These are phyloP conservation scores for Salix purpurea DNA, from an alignment of 345 rosid genomes.

Conservation along the genomic window DNA sequence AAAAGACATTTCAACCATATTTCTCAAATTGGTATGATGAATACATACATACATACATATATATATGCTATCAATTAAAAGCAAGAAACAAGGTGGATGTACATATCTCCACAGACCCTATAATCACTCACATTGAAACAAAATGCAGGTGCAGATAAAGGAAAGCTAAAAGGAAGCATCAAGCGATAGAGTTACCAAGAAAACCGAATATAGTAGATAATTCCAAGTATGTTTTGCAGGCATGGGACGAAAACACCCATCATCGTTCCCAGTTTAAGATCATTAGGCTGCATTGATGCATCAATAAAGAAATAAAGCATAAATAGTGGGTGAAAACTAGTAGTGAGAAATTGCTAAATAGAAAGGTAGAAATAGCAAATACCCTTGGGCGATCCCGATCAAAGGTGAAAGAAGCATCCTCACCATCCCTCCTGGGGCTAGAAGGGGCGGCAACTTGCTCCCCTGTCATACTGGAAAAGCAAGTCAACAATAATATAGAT, in stretches of 20 bases:
- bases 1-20: not conserved
- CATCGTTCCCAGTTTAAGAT: constrained; percentile 83
- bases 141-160: not conserved
- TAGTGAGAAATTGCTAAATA: not conserved
- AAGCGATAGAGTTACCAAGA: constrained; percentile 58
- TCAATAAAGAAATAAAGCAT: constrained; percentile 17
- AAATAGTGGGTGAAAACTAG: constrained; percentile 2
- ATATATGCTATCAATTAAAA: not conserved
- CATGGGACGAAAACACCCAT: constrained; percentile 99
- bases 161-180: constrained; percentile 1
- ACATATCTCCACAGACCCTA: not conserved
- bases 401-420: constrained; percentile 47
- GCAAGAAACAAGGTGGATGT: not conserved
- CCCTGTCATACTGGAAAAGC: constrained; percentile 73
- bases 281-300: constrained; percentile 53
- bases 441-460: constrained; percentile 83
- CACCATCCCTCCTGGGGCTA: constrained; percentile 91
- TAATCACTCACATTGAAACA: not conserved
- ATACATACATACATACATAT: not conserved
- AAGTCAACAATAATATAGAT: not conserved
- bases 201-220: constrained; percentile 95
- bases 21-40: not conserved
- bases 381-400: constrained; percentile 70
- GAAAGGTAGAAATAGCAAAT: constrained; percentile 9
- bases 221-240: constrained; percentile 96